Base-by-base conservation (phyloP, 78 protist species). In the Cavenderia fasciculata region DNA sequence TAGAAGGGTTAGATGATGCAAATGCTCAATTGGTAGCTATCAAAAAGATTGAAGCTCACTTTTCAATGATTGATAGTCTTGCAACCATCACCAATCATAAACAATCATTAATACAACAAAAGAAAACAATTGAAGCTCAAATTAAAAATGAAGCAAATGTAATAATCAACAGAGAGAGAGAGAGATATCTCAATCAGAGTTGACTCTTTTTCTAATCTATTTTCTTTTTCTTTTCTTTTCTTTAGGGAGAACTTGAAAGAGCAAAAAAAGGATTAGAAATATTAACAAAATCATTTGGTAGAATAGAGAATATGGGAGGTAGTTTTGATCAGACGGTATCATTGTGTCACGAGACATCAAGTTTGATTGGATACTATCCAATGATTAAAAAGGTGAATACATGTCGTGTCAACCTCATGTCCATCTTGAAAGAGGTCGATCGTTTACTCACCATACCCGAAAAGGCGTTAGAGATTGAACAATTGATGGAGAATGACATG, bases 181-280 rank as follows among this genome's bases (percentile, higher is more conserved):
- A n/a, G n/a, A n/a, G n/a, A n/a, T n/a, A n/a, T n/a, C n/a, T n/a
- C n/a, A n/a, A n/a, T n/a, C n/a, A n/a, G n/a, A n/a, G n/a, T n/a
- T n/a, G n/a, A n/a, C n/a, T n/a, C n/a, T n/a, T n/a, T n/a, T n/a
- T n/a, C n/a, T n/a, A n/a, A 62, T 19, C 40, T 27, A 33, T 61
- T 14, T 33, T 19, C 7, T 41, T 23, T 4, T 63, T n/a, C 19
- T n/a, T 23, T 36, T 40, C 14, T 38, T 40, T 63, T 66, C 16
- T 52, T 33, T 63, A 77, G 87, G 68, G 63, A 18, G 90, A 82
- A 49, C 56, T 82, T 27, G 90, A 82, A 34, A 82, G 44, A 82
- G 65, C 90, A 31, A 82, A 82, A 56, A 82, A 82, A 57, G 90
- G 90, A n/a, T 68, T 82, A n/a, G 90, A 82, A 57, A 68, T 59